Evolutionary conservation across 495 filamentous ascomycete species (phyloP), one percentile per base, ranked within the genome.

Genomic region (Glarea lozoyensis): DNA sequence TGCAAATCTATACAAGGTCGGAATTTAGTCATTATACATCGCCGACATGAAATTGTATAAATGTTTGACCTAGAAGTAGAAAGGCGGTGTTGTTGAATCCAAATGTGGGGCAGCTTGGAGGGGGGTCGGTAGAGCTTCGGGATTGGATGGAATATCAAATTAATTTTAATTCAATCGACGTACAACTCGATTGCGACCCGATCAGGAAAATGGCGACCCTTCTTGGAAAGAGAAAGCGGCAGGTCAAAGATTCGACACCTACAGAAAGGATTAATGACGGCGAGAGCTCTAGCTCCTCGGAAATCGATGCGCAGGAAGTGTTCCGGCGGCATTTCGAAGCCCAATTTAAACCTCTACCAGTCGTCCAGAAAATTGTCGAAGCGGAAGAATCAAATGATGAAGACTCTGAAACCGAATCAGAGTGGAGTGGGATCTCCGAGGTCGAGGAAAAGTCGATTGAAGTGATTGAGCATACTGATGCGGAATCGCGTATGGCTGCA

Each of bases 1-100:
- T 98, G 92, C 20, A 98, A 74, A 64, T 98, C 92, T 61, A 98
- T 97, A 60, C 92, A 98, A 12, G 92, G 93, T 11, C 92, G 73
- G 61, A 97, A 98, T 56, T 79, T 75, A 2, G 93, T 96, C 92
- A 98, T 98, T 45, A 57, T 70, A 6, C 43, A 5, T 42, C 38
- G 33, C n/a, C 12, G 10, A 39, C 12, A 35, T 12, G 31, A 24
- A 40, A 41, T 11, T n/a, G n/a, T n/a, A n/a, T n/a, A n/a, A n/a
- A n/a, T n/a, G n/a, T n/a, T n/a, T n/a, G n/a, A n/a, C n/a, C n/a
- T n/a, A n/a, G n/a, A n/a, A n/a, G n/a, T n/a, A n/a, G n/a, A n/a
- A n/a, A n/a, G n/a, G n/a, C n/a, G n/a, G n/a, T n/a, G n/a, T n/a
- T n/a, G n/a, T n/a, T n/a, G n/a, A n/a, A n/a, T n/a, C n/a, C n/a